Evolutionary conservation across 2,329 filamentous ascomycete genomes (phyloP).

Genomic region (Nemania sp.): DNA sequence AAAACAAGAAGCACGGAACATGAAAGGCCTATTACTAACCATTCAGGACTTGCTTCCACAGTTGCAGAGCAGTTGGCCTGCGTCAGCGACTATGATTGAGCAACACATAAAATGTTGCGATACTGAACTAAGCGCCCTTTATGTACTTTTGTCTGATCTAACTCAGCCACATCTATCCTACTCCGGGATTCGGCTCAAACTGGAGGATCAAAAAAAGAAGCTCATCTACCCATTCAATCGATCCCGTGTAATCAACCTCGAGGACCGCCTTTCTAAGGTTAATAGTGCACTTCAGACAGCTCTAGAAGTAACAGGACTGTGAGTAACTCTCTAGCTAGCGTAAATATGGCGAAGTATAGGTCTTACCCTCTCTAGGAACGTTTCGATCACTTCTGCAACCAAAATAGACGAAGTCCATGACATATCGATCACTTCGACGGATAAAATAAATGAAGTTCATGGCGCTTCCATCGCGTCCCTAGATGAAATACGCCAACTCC

Average conservation of each 20-base stretch:
- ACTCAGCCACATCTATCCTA: slow-evolving; percentile 3
- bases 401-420: not conserved
- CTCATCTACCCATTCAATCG: slow-evolving; percentile 33
- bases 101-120: slow-evolving; percentile 24
- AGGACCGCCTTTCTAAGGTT: slow-evolving; percentile 11
- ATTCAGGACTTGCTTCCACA: slow-evolving; percentile 19
- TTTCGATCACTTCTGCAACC: slow-evolving; percentile 15
- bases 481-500: no score
- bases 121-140: slow-evolving; percentile 17
- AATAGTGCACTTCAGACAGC: slow-evolving; percentile 31
- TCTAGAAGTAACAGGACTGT: slow-evolving; percentile 27
- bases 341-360: not conserved
- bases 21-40: slow-evolving; percentile 18
- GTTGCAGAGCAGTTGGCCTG: not conserved
- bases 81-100: slow-evolving; percentile 9
- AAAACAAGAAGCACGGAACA: slow-evolving; percentile 1
- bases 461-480: no score
- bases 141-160: slow-evolving; percentile 11
- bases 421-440: no score
- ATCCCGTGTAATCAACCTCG: slow-evolving; percentile 20
- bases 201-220: slow-evolving; percentile 23
- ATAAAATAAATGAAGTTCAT: no score
- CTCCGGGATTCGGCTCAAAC: slow-evolving; percentile 7
- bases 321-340: not conserved
- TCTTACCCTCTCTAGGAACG: slow-evolving; percentile 10